Base-by-base conservation (phyloP, 495 filamentous ascomycete genomes). In the Arthonia radiata region DNA sequence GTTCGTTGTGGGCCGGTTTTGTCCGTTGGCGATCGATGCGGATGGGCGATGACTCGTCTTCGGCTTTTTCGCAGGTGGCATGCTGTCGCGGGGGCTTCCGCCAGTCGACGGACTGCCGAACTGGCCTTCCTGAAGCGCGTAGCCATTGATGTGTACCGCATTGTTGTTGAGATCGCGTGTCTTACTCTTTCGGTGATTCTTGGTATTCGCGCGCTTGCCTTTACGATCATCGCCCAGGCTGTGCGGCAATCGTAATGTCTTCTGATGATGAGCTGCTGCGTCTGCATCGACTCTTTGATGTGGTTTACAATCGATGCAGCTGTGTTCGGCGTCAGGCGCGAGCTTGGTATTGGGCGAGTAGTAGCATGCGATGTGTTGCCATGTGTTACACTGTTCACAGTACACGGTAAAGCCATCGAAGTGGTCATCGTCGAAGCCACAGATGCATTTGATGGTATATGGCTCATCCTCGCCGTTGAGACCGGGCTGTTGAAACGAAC, bases 401-500 rank as follows among this genome's bases (percentile, higher is more conserved):
- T 74, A 77, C 30, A 99, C 86, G 31, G 89, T 99, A 47, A 73
- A 79, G 41, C 89, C 86, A 56, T 99, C 86, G n/a, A n/a, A n/a
- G n/a, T n/a, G n/a, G 59, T 94, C 86, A 55, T 91, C 81, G 40
- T 64, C 38, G 44, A 68, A 93, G 40, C 67, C 61, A 52, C 86
- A 99, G 37, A 94, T 82, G 62, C 86, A 99, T 58, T 82, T 89
- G 56, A 99, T 99, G 38, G 74, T 86, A 46, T 83, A 90, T 24
- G 77, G 75, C 45, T 90, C 80, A 48, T 89, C 77, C 36, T 82
- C 78, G 31, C 62, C 59, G 43, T n/a, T n/a, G n/a, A n/a, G n/a
- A n/a, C n/a, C n/a, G n/a, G n/a, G n/a, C n/a, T n/a, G n/a, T n/a
- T n/a, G n/a, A n/a, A n/a, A n/a, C n/a, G n/a, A n/a, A n/a, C n/a